A percentile compares a stretch with the other conserved stretches of the same genome.
phyloP scores from a whole-genome alignment of 164 flowering plant genomes.

The Litsea cubeba region DNA sequence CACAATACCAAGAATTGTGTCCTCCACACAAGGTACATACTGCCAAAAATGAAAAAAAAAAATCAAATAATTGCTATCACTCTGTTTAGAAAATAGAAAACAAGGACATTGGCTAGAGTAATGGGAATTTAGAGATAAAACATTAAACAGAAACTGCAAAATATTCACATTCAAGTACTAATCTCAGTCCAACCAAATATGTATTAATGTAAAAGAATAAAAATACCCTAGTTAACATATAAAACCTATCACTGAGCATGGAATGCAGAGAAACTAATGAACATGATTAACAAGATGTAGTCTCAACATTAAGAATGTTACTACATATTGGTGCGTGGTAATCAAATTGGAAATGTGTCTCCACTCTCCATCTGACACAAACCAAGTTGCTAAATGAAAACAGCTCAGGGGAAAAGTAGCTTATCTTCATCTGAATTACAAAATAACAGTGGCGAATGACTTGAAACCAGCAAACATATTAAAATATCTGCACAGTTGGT shows the following conservation, averaged over 20 bases:
- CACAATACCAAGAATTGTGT: slow-evolving; percentile 84
- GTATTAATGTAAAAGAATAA: too few species aligned
- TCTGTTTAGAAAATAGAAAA: background rate
- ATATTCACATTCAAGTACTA: background rate
- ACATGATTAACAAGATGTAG: background rate
- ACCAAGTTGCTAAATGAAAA: too few species aligned
- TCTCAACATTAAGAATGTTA: too few species aligned
- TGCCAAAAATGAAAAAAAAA: slow-evolving; percentile 27
- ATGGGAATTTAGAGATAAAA: background rate
- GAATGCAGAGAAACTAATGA: background rate
- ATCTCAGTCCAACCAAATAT: background rate
- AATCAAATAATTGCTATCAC: background rate
- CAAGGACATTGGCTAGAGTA: background rate
- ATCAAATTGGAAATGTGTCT: too few species aligned
- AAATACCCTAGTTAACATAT: too few species aligned
- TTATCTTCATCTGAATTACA: too few species aligned
- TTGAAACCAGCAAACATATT: too few species aligned
- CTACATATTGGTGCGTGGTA: too few species aligned
- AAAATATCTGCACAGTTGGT: too few species aligned
- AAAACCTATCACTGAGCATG: background rate
- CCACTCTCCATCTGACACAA: too few species aligned
- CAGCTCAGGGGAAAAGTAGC: too few species aligned
- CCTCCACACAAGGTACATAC: slow-evolving; percentile 89
- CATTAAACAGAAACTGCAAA: background rate
- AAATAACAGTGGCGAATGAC: too few species aligned